Percentiles rank a stretch among this genome's conserved stretches.
Evolutionary conservation across 2,329 filamentous ascomycete genomes (phyloP).

Genomic region (Metarhizium sp.): DNA sequence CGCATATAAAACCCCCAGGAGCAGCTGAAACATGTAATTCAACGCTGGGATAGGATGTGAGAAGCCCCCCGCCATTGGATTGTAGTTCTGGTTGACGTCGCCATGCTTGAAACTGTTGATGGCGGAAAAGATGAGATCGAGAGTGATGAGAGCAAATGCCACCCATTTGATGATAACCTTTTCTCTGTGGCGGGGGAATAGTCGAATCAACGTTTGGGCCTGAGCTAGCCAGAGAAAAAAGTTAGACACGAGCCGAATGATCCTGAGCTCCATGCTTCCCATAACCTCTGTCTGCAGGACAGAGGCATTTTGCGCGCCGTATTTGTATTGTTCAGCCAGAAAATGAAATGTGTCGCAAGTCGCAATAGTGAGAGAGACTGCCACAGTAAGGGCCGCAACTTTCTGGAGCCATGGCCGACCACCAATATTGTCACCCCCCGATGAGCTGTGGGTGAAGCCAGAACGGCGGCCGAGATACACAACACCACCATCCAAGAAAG

Average conservation of each 20-base stretch:
- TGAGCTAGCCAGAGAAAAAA: constrained; percentile 97
- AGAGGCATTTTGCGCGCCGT: constrained; percentile 70
- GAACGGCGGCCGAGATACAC: constrained; percentile 73
- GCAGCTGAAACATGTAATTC: constrained; percentile 82
- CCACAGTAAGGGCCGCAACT: constrained; percentile 62
- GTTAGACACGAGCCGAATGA: constrained; percentile 87
- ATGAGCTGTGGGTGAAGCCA: constrained; percentile 77
- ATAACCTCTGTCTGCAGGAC: constrained; percentile 71
- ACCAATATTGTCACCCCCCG: constrained; percentile 73
- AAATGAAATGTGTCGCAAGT: constrained; percentile 85
- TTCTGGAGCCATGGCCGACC: constrained; percentile 91
- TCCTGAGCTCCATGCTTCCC: constrained; percentile 74
- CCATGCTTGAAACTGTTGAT: constrained; percentile 72
- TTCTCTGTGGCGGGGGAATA: constrained; percentile 93
- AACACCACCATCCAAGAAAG: constrained; percentile 78
- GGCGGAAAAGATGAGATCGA: constrained; percentile 85
- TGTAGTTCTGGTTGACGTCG: constrained; percentile 29
- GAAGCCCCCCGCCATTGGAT: constrained; percentile 62
- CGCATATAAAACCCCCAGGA: constrained; percentile 78
- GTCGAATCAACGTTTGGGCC: constrained; percentile 87
- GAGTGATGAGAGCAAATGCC: constrained; percentile 82
- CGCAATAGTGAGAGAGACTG: constrained; percentile 85
- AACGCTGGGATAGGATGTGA: constrained; percentile 84
- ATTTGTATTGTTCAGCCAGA: constrained; percentile 70
- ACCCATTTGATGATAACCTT: constrained; percentile 99